Evolutionary conservation across 1,284 basidiomycete genomes (phyloP).

Genomic region (Tremellales sp.): DNA sequence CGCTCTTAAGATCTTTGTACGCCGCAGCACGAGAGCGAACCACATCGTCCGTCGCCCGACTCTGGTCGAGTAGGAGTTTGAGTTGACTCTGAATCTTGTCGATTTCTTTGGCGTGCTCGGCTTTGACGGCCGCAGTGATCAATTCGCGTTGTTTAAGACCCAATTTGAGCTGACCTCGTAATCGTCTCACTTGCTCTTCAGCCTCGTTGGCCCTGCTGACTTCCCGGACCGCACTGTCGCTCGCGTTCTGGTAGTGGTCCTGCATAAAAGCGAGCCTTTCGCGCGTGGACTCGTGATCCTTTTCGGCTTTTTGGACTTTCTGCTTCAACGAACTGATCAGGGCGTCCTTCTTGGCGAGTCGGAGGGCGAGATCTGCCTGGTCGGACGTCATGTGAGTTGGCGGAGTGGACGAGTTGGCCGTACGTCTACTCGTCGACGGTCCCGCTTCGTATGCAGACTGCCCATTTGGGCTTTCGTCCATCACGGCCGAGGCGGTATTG

Average conservation of each 20-base stretch:
- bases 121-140: conserved; percentile 13
- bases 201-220: conserved; percentile 18
- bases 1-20: conserved; percentile 11
- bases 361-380: too few relatives aligned
- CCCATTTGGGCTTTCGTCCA: too few relatives aligned
- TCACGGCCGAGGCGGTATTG: not conserved
- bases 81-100: conserved; percentile 16
- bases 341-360: not conserved
- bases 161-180: conserved; percentile 27
- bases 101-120: conserved; percentile 9
- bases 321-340: conserved; percentile 3
- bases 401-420: too few relatives aligned
- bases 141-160: conserved; percentile 40
- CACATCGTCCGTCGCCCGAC: conserved; percentile 35
- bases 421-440: too few relatives aligned
- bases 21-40: conserved; percentile 27
- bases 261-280: conserved; percentile 25
- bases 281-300: conserved; percentile 1
- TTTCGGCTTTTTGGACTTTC: conserved; percentile 1
- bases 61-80: conserved; percentile 34
- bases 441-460: too few relatives aligned
- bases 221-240: conserved; percentile 24
- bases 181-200: conserved; percentile 12
- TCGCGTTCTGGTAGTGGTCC: conserved; percentile 27
- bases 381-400: not conserved